Conservation (phyloP, 2,329 filamentous ascomycete genomes). For the Monilinia fructigena region DNA sequence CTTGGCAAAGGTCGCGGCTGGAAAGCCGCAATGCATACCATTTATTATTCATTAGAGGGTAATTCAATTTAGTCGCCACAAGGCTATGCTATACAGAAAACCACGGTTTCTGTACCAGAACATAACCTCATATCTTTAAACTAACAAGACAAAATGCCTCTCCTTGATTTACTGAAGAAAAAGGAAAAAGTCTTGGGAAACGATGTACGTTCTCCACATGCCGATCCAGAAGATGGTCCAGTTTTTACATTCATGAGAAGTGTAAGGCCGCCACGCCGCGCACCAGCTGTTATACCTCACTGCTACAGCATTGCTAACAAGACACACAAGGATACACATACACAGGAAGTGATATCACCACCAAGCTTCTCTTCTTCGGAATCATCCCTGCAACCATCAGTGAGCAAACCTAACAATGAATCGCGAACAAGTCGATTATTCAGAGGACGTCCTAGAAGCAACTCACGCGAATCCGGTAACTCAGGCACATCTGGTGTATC, state of each 20-base stretch:
- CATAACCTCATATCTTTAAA: conserved; percentile 15
- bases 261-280: conserved; percentile 18
- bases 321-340: conserved; percentile 61
- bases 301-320: conserved; percentile 18
- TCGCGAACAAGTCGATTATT: conserved; percentile 39
- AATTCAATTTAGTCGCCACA: conserved; percentile 18
- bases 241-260: conserved; percentile 83
- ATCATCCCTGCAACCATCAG: conserved; percentile 29
- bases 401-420: conserved; percentile 25
- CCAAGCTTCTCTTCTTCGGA: conserved; percentile 51
- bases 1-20: conserved; percentile 28
- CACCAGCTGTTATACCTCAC: conserved; percentile 6
- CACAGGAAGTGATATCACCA: conserved; percentile 74
- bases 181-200: conserved; percentile 53
- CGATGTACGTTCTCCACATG: conserved; percentile 36
- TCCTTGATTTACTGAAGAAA: conserved; percentile 62
- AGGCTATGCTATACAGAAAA: conserved; percentile 22
- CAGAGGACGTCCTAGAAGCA: conserved; percentile 44
- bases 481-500: conserved; percentile 34
- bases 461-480: conserved; percentile 48
- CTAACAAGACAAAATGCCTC: conserved; percentile 49
- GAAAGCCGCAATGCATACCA: conserved; percentile 29
- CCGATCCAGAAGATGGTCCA: conserved; percentile 27
- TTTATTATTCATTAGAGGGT: conserved; percentile 26
- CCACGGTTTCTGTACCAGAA: conserved; percentile 11